Conservation (phyloP, 139 green algal genomes). For the Edaphochlamys debaryana region DNA sequence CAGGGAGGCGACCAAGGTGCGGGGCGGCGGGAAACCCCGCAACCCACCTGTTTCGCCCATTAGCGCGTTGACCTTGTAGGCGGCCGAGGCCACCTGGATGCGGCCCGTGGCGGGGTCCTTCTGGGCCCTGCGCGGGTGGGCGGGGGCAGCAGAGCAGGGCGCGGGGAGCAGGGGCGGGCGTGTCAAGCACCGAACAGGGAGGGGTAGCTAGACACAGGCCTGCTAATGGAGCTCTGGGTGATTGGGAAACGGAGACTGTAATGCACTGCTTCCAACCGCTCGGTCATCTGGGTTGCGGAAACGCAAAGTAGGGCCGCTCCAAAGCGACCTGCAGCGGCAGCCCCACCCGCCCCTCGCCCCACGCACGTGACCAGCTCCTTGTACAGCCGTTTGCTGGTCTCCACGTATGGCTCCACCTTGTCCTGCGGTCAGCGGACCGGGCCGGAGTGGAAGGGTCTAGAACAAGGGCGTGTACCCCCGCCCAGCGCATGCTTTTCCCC, state of each 20-base stretch:
- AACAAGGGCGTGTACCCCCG: background rate
- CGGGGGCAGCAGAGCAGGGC: background rate
- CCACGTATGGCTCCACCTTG: constrained; percentile 57
- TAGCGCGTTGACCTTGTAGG: constrained; percentile 47
- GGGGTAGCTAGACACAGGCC: no score
- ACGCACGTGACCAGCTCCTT: constrained; percentile 61
- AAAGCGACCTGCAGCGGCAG: no score
- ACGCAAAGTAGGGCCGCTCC: no score
- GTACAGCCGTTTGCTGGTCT: constrained; percentile 62
- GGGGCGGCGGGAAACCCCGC: no score
- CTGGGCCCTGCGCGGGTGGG: constrained; percentile 60
- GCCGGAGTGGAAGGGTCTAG: background rate
- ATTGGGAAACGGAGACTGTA: no score
- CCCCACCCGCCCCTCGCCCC: background rate
- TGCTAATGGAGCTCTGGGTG: no score
- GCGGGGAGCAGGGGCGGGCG: no score
- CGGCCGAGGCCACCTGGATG: constrained; percentile 55
- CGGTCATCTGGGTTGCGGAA: no score
- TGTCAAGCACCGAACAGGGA: no score
- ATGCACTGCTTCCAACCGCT: no score
- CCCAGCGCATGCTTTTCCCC: no score
- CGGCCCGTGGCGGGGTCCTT: constrained; percentile 48
- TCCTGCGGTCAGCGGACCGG: constrained; percentile 57
- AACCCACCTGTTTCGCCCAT: constrained; percentile 37
- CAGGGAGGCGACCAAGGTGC: no score